These are phyloP conservation scores for Neocatenulostroma microsporum DNA, from an alignment of 2,329 filamentous ascomycete genomes.

Conservation along the genomic window DNA sequence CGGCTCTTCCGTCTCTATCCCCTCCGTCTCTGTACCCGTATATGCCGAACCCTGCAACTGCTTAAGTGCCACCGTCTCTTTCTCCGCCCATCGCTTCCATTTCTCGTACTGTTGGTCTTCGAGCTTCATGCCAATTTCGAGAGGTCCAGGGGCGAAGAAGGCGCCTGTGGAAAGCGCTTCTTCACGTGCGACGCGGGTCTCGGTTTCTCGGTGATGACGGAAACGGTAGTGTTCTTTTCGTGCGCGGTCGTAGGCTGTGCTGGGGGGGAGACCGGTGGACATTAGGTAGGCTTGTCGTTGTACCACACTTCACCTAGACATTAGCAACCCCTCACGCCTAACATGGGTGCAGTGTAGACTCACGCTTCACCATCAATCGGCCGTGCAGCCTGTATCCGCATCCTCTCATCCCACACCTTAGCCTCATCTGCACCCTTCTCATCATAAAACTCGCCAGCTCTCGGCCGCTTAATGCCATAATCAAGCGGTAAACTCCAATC, in stretches of 20 bases:
- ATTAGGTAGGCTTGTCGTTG: slow-evolving; percentile 83
- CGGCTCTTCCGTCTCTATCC: slow-evolving; percentile 25
- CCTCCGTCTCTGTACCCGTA: slow-evolving; percentile 29
- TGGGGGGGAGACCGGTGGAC: slow-evolving; percentile 29
- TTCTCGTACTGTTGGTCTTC: slow-evolving; percentile 72
- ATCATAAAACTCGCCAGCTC: slow-evolving; percentile 9
- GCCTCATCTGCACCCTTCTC: slow-evolving; percentile 43
- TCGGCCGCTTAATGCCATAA: slow-evolving; percentile 16
- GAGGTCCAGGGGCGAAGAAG: slow-evolving; percentile 70
- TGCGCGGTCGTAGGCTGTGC: slow-evolving; percentile 73
- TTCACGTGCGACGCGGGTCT: slow-evolving; percentile 74
- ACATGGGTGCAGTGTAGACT: no score
- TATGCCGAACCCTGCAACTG: slow-evolving; percentile 41
- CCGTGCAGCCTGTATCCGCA: slow-evolving; percentile 59
- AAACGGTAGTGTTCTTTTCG: slow-evolving; percentile 85
- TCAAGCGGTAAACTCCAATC: slow-evolving; percentile 61
- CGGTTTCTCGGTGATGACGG: slow-evolving; percentile 73
- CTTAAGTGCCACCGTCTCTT: slow-evolving; percentile 43
- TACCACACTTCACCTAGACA: slow-evolving; percentile 72
- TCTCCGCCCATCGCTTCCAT: slow-evolving; percentile 74
- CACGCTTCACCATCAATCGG: slow-evolving; percentile 57
- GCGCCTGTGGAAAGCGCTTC: slow-evolving; percentile 80
- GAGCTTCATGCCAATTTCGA: slow-evolving; percentile 72
- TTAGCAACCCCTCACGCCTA: no score
- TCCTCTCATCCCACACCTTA: slow-evolving; percentile 22